Evolutionary conservation across 1,284 basidiomycete genomes (phyloP).

Genomic region (Sporisorium sorghi): DNA sequence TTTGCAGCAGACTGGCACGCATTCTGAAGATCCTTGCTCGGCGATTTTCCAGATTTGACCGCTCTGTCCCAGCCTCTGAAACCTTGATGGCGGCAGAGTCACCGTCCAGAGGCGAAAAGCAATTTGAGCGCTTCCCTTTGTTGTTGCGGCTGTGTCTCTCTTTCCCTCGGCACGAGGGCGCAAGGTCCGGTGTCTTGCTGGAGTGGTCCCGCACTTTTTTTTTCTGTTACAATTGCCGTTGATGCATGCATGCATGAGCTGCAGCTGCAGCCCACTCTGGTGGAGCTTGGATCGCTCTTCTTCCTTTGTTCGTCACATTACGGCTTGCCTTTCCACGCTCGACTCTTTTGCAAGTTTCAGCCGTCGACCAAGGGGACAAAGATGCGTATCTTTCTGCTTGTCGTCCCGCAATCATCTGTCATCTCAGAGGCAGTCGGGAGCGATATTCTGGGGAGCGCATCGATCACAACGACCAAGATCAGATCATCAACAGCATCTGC

Average conservation of each 20-base stretch:
- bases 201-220: too few relatives aligned
- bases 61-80: too few relatives aligned
- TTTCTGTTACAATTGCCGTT: neutral
- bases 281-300: slow-evolving; percentile 20
- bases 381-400: neutral
- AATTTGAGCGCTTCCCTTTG: slow-evolving; percentile 12
- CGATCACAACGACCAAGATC: neutral
- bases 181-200: neutral
- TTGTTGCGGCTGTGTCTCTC: too few relatives aligned
- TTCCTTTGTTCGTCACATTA: slow-evolving; percentile 14
- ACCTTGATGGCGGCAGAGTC: too few relatives aligned
- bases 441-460: neutral
- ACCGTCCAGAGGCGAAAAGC: too few relatives aligned
- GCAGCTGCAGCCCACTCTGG: slow-evolving; percentile 1
- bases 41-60: too few relatives aligned
- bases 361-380: neutral
- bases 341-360: neutral
- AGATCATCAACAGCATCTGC: too few relatives aligned
- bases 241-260: too few relatives aligned
- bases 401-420: neutral
- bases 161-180: neutral
- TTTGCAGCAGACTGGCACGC: neutral
- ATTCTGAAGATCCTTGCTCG: too few relatives aligned
- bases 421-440: neutral
- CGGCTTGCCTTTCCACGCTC: neutral